These are phyloP conservation scores for Musa schizocarpa DNA, from an alignment of 176 grass and related monocot genomes.

Conservation along the genomic window DNA sequence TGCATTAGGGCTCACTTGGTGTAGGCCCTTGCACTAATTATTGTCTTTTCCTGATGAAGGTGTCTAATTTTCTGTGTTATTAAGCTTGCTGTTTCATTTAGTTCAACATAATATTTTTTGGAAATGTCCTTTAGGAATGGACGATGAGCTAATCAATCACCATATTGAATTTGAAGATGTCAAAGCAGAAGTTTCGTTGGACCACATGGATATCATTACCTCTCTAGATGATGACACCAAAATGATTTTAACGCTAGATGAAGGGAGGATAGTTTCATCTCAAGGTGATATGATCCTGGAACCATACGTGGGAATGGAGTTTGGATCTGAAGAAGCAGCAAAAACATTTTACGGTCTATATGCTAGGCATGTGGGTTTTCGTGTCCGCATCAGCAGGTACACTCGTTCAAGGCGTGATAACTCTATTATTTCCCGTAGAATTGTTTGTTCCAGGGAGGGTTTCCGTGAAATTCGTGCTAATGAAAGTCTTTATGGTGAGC, in stretches of 20 bases:
- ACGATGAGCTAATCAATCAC: not conserved
- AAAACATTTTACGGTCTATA: slow-evolving; percentile 52
- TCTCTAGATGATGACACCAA: not conserved
- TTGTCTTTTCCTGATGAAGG: not conserved
- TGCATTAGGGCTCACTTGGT: no score
- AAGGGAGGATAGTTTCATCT: slow-evolving; percentile 30
- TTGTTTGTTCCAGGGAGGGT: slow-evolving; percentile 67
- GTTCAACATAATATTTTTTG: not conserved
- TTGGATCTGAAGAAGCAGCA: slow-evolving; percentile 54
- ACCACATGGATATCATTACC: slow-evolving; percentile 21
- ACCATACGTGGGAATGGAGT: slow-evolving; percentile 60
- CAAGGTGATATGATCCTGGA: slow-evolving; percentile 36
- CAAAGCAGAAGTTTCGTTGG: slow-evolving; percentile 19
- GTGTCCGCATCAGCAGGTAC: slow-evolving; percentile 49
- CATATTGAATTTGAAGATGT: slow-evolving; percentile 14
- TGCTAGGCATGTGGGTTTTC: slow-evolving; percentile 38
- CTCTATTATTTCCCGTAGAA: slow-evolving; percentile 55
- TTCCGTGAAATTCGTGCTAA: slow-evolving; percentile 46
- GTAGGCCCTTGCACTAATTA: no score
- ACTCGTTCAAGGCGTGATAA: slow-evolving; percentile 60
- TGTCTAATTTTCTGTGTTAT: not conserved
- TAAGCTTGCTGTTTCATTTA: not conserved
- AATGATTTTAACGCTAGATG: not conserved
- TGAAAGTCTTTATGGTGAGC: slow-evolving; percentile 26
- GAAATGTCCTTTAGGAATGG: slow-evolving; percentile 5